phyloP scores from a whole-genome alignment of 345 rosid genomes.

The Microcos paniculata region DNA sequence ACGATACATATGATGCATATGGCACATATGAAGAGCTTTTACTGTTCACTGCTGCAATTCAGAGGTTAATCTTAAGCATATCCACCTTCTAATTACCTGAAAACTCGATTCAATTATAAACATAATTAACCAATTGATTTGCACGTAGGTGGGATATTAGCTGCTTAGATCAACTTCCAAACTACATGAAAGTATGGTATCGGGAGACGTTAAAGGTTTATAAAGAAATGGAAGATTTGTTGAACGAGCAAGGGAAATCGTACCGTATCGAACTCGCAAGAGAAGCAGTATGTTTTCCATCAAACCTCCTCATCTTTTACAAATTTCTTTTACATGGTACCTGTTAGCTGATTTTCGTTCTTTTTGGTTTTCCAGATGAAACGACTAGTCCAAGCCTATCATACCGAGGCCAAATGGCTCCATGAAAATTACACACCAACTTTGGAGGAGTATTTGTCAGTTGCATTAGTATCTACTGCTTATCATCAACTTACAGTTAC shows the following conservation, averaged over 20 bases:
- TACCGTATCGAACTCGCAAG: slow-evolving; percentile 21
- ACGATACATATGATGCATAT: slow-evolving; percentile 29
- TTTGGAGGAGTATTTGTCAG: slow-evolving; percentile 33
- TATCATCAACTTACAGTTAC: slow-evolving; percentile 2
- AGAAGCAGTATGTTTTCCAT: slow-evolving; percentile 26
- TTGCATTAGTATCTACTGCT: slow-evolving; percentile 11
- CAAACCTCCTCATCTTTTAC: neutral
- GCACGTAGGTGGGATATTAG: slow-evolving; percentile 26
- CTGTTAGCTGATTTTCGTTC: neutral
- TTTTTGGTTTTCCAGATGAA: slow-evolving; percentile 23
- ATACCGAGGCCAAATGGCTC: slow-evolving; percentile 31
- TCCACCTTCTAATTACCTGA: too few relatives aligned
- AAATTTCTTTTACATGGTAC: neutral
- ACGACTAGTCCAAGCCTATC: slow-evolving; percentile 10
- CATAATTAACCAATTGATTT: neutral
- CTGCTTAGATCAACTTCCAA: slow-evolving; percentile 18
- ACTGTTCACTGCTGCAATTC: slow-evolving; percentile 21
- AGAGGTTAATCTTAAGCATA: slow-evolving; percentile 13
- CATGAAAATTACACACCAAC: slow-evolving; percentile 19
- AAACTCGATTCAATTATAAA: too few relatives aligned
- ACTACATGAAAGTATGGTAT: slow-evolving; percentile 35
- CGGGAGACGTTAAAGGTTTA: slow-evolving; percentile 24
- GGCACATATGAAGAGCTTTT: slow-evolving; percentile 34
- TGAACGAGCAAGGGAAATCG: slow-evolving; percentile 18
- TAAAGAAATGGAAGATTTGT: slow-evolving; percentile 24